Evolutionary conservation across 768 basidiomycete species (phyloP).

Genomic region (Fistulinella prunicolor): DNA sequence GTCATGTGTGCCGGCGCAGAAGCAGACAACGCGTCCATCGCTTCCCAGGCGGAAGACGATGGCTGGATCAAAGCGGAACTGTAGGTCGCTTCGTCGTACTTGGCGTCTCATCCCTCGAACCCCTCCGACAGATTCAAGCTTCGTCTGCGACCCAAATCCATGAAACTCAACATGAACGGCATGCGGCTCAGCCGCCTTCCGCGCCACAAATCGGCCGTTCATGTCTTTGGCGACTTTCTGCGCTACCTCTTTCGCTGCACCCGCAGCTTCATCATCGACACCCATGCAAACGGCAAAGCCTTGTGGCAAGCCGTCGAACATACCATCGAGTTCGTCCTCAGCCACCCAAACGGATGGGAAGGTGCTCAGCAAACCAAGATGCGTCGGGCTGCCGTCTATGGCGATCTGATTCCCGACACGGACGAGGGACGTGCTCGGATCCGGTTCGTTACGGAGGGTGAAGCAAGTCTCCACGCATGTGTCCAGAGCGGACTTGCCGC

Average conservation of each 20-base stretch:
- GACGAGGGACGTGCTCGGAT: slow-evolving; percentile 71
- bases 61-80: slow-evolving; percentile 74
- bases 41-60: slow-evolving; percentile 72
- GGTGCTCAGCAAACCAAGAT: slow-evolving; percentile 72
- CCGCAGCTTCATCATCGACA: slow-evolving; percentile 71
- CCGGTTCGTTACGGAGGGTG: slow-evolving; percentile 79
- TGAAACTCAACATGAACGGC: slow-evolving; percentile 82
- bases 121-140: slow-evolving; percentile 62
- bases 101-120: neutral
- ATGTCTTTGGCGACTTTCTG: slow-evolving; percentile 80
- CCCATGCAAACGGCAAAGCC: slow-evolving; percentile 71
- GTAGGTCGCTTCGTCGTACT: slow-evolving; percentile 40
- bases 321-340: slow-evolving; percentile 70
- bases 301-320: slow-evolving; percentile 71
- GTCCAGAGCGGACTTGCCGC: slow-evolving; percentile 73
- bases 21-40: slow-evolving; percentile 57
- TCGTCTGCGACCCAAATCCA: slow-evolving; percentile 70
- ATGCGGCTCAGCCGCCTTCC: slow-evolving; percentile 73
- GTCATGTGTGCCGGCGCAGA: slow-evolving; percentile 77
- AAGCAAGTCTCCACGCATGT: slow-evolving; percentile 81
- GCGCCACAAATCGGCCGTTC: slow-evolving; percentile 60
- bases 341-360: slow-evolving; percentile 84
- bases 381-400: slow-evolving; percentile 69
- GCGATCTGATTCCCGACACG: slow-evolving; percentile 70
- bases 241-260: slow-evolving; percentile 74